phyloP scores from a whole-genome alignment of 2,329 filamentous ascomycete genomes.

The Scytalidium lignicola region DNA sequence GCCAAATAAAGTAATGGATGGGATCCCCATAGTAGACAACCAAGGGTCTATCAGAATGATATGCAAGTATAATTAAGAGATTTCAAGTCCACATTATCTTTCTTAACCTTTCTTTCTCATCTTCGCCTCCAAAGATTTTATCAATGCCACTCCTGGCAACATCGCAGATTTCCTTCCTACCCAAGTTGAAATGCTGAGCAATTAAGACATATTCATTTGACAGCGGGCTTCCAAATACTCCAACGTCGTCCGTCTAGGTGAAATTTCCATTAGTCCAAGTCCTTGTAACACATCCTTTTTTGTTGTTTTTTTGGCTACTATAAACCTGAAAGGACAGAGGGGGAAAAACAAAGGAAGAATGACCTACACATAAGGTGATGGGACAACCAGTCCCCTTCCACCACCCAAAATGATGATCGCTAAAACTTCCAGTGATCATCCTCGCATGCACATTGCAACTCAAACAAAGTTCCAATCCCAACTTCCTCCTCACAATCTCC shows the following conservation, averaged over 20 bases:
- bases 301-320: no score
- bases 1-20: no score
- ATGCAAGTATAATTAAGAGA: no score
- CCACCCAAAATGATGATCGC: slow-evolving; percentile 70
- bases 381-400: slow-evolving; percentile 60
- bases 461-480: slow-evolving; percentile 72
- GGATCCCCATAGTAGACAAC: no score
- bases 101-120: slow-evolving; percentile 54
- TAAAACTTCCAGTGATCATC: slow-evolving; percentile 61
- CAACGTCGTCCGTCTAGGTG: slow-evolving; percentile 73
- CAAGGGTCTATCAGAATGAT: no score
- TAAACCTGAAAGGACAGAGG: not conserved
- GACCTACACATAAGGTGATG: slow-evolving; percentile 64
- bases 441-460: slow-evolving; percentile 76
- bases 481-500: slow-evolving; percentile 44
- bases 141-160: slow-evolving; percentile 58
- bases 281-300: no score
- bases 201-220: slow-evolving; percentile 75
- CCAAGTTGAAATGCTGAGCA: slow-evolving; percentile 62
- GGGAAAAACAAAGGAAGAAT: slow-evolving; percentile 1
- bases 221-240: slow-evolving; percentile 70
- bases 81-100: slow-evolving; percentile 40
- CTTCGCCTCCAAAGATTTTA: slow-evolving; percentile 60
- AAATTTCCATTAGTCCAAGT: not conserved
- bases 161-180: slow-evolving; percentile 38